Percentiles rank a stretch among this genome's conserved stretches.
These are phyloP conservation scores for Stropharia rugosoannulata DNA, from an alignment of 768 basidiomycete species.

Conservation along the genomic window DNA sequence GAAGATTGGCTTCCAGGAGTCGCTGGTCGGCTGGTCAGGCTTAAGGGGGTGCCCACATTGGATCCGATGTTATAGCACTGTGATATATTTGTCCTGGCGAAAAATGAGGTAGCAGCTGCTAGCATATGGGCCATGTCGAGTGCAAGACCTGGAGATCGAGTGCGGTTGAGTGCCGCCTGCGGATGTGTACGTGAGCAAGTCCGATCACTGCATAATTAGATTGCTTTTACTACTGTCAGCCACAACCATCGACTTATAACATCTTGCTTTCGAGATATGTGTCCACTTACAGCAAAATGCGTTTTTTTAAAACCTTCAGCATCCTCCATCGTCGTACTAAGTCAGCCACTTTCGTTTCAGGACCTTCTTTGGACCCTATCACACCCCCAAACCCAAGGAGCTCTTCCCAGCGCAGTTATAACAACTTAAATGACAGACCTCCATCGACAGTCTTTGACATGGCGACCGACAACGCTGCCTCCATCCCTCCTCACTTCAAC, in stretches of 20 bases:
- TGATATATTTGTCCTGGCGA: constrained; percentile 76
- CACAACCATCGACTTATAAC: neutral
- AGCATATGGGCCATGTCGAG: constrained; percentile 48
- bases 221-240: neutral
- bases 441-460: constrained; percentile 15
- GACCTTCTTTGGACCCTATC: constrained; percentile 15
- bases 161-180: neutral
- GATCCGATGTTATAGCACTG: constrained; percentile 72
- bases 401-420: neutral
- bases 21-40: constrained; percentile 40
- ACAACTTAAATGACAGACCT: neutral
- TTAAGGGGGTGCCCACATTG: neutral
- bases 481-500: constrained; percentile 11
- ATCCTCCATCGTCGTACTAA: constrained; percentile 47
- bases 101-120: constrained; percentile 82
- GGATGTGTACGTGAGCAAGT: neutral
- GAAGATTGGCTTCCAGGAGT: constrained; percentile 38
- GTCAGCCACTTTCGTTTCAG: constrained; percentile 40
- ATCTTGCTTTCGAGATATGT: neutral
- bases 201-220: neutral
- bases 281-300: constrained; percentile 28
- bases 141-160: neutral
- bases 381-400: constrained; percentile 11
- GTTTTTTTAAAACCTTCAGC: constrained; percentile 43
- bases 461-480: constrained; percentile 11